Evolutionary conservation across 1,139 yeast genomes (phyloP).

Genomic region (Zygotorulaspora mrakii): DNA sequence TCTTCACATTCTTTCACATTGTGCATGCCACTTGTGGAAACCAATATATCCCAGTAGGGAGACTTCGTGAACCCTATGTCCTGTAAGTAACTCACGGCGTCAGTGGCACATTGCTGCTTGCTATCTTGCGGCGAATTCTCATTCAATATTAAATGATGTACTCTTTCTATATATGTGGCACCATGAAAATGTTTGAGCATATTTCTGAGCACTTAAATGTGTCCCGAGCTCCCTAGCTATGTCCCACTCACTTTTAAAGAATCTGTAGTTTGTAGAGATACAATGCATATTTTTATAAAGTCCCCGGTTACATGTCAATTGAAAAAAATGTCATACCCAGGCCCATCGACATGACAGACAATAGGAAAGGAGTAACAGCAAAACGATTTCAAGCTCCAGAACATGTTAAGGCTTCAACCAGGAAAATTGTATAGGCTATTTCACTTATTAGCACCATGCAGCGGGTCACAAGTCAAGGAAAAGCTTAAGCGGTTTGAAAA

Average conservation of each 20-base stretch:
- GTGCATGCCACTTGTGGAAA: constrained; percentile 9
- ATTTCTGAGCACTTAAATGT: too few species aligned
- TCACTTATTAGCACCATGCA: constrained; percentile 7
- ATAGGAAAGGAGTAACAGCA: constrained; percentile 2
- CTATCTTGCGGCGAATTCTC: constrained; percentile 11
- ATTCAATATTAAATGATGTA: constrained; percentile 14
- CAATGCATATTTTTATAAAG: too few species aligned
- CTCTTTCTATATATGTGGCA: constrained; percentile 20
- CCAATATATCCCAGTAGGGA: constrained; percentile 19
- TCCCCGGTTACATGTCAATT: too few species aligned
- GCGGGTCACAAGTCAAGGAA: constrained; percentile 24
- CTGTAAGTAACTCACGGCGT: constrained; percentile 16
- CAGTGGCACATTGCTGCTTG: constrained; percentile 13
- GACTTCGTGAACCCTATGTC: constrained; percentile 15
- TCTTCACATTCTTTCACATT: constrained; percentile 2
- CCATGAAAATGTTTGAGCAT: constrained; percentile 8
- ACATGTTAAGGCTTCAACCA: constrained; percentile 8
- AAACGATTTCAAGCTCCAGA: neutral
- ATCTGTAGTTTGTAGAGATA: too few species aligned
- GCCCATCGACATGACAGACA: too few species aligned
- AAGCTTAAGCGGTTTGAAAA: constrained; percentile 24
- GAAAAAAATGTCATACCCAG: too few species aligned
- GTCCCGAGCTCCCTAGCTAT: too few species aligned
- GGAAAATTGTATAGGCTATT: constrained; percentile 4
- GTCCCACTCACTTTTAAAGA: too few species aligned